Conservation (phyloP, 192 early-diverging fungal species). For the Cladochytrium replicatum region DNA sequence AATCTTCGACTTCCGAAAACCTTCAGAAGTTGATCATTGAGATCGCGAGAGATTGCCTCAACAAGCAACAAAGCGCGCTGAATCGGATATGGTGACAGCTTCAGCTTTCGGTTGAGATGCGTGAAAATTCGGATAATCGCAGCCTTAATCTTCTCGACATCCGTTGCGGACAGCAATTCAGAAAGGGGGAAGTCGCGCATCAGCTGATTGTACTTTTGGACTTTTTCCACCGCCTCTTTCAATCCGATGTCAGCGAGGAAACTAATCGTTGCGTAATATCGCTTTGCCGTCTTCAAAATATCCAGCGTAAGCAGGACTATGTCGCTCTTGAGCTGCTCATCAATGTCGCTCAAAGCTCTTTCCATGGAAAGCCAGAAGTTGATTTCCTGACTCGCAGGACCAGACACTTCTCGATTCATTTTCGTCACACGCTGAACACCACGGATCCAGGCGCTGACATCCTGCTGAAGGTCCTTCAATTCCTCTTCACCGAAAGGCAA, state of each 20-base stretch:
- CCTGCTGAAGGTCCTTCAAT: constrained; percentile 88
- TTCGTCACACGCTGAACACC: constrained; percentile 99
- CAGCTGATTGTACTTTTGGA: constrained; percentile 88
- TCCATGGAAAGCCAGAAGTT: constrained; percentile 99
- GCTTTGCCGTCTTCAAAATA: constrained; percentile 90
- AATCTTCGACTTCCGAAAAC: constrained; percentile 79
- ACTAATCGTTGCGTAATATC: constrained; percentile 94
- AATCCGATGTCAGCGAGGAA: constrained; percentile 97
- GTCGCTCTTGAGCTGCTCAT: constrained; percentile 89
- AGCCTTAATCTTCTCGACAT: constrained; percentile 70
- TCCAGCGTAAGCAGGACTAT: constrained; percentile 76
- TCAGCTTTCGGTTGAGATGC: constrained; percentile 96
- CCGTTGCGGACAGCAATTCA: constrained; percentile 91
- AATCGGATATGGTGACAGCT: constrained; percentile 67
- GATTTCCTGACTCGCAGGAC: constrained; percentile 94
- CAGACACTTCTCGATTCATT: constrained; percentile 79
- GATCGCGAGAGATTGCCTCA: constrained; percentile 88
- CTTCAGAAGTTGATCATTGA: constrained; percentile 84
- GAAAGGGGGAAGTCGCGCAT: constrained; percentile 99
- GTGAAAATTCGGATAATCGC: constrained; percentile 77
- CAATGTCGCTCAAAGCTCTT: constrained; percentile 79
- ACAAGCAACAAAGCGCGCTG: constrained; percentile 85
- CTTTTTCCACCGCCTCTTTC: constrained; percentile 87
- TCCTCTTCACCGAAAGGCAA: too few species aligned
- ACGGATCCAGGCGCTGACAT: constrained; percentile 98